Conservation (phyloP, 1,284 basidiomycete genomes). For the Puccinia coronata region DNA sequence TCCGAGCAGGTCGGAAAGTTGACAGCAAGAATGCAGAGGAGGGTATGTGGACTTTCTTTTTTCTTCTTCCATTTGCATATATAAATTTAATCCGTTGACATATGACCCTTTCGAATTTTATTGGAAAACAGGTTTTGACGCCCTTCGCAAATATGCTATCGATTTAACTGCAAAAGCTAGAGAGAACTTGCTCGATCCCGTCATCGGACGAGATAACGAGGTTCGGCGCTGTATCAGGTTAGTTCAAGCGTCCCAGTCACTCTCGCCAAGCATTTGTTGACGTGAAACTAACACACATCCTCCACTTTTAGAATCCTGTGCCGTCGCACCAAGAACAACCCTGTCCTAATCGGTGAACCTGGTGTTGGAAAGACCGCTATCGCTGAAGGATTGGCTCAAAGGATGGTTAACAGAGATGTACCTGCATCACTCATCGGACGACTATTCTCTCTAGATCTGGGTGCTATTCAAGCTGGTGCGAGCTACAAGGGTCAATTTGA, state of each 20-base stretch:
- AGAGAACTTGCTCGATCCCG: constrained; percentile 65
- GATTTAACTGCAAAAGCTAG: constrained; percentile 65
- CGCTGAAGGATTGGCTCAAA: constrained; percentile 91
- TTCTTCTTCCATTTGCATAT: constrained; percentile 52
- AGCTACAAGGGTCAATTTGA: constrained; percentile 93
- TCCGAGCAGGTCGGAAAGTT: constrained; percentile 76
- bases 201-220: constrained; percentile 65
- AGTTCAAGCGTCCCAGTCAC: no score
- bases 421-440: constrained; percentile 79
- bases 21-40: constrained; percentile 79
- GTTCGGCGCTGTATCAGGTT: constrained; percentile 67
- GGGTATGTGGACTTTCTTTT: no score
- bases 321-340: constrained; percentile 80
- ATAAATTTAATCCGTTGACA: no score
- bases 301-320: constrained; percentile 56
- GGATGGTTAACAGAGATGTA: constrained; percentile 92
- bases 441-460: constrained; percentile 76
- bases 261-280: not conserved
- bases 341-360: constrained; percentile 87
- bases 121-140: constrained; percentile 58
- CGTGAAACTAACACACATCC: not conserved
- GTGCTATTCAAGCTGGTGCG: constrained; percentile 91
- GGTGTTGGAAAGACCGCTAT: constrained; percentile 93
- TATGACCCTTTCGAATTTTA: no score
- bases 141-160: constrained; percentile 59